Base-by-base conservation (phyloP, 352 stramenopile genomes). In the Globisporangium abappressorium region DNA sequence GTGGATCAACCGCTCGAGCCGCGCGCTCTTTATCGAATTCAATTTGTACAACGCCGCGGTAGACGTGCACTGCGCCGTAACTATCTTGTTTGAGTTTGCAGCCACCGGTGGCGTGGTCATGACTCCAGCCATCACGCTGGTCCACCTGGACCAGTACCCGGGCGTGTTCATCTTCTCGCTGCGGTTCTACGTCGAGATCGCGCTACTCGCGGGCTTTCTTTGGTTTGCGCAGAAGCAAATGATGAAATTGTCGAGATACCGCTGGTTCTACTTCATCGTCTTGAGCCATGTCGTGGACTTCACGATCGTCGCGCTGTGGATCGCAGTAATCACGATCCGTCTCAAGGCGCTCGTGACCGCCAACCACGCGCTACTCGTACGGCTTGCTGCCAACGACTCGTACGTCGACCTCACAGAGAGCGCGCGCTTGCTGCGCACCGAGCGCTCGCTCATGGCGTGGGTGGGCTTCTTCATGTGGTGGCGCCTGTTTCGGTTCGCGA, bases 31-130 rank as follows among this genome's bases (percentile, higher is more conserved):
- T 56, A 70, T 81, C 15, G 72, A 81, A 51, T 92, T 90, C 66
- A 93, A 89, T 46, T 46, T 91, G 24, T 91, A 89, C 77, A 91
- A 88, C 22, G 64, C 74, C 9, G 80, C 77, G 3, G 47, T 79
- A 7, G 82, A 83, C 9, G 70, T 83, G 36, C 80, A 90, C 65
- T 81, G 71, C 28, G 69, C 74, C 2, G 74, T 89, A 4, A 73
- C 73, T 11, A 63, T 93, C 1, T 61, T 87, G 12, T 90, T 91
- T 30, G 81, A 91, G 65, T 83, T 93, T 54, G 69, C 71, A 18
- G 46, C 76, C 7, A 76, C 71, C 0, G 81, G 78, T 5, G 80
- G 70, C 9, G 65, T 84, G 24, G 38, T 90, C 1, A 57, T 73
- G 14, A 78, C 75, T 0, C 70, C 73, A 0, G 33, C 64, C 1